Percentiles rank a stretch among this genome's conserved stretches.
phyloP scores from a whole-genome alignment of 768 basidiomycete genomes.

The Russula griseocarnosa region DNA sequence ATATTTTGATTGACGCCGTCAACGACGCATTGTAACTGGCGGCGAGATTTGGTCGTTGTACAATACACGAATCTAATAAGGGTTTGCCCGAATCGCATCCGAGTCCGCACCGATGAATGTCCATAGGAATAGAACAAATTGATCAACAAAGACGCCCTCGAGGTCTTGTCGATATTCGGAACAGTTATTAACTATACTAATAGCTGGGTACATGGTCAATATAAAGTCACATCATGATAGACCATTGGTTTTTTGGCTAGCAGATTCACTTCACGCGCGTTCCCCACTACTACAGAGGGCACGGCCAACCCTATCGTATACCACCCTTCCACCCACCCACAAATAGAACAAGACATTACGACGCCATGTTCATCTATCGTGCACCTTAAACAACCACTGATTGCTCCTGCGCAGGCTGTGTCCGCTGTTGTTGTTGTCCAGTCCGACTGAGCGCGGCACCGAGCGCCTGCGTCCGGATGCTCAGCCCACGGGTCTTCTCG shows the following conservation, averaged over 20 bases:
- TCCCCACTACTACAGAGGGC: not conserved
- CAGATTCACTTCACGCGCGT: not conserved
- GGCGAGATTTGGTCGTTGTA: no score
- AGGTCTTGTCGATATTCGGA: no score
- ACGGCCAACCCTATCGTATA: slow-evolving; percentile 2
- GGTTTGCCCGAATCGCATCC: no score
- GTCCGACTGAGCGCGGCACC: slow-evolving; percentile 66
- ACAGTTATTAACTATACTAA: not conserved
- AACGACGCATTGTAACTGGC: no score
- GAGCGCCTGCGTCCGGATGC: slow-evolving; percentile 86
- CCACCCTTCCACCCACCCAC: not conserved
- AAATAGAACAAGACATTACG: slow-evolving; percentile 8
- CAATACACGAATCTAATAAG: no score
- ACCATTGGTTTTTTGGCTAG: not conserved
- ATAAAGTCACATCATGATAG: not conserved
- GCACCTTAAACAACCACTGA: slow-evolving; percentile 30
- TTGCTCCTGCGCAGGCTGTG: slow-evolving; percentile 25
- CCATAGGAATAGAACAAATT: no score
- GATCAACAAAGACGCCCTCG: no score
- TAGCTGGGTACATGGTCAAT: not conserved
- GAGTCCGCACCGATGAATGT: no score
- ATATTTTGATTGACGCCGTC: not conserved
- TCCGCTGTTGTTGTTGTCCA: slow-evolving; percentile 22
- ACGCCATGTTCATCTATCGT: slow-evolving; percentile 23
- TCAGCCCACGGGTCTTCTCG: slow-evolving; percentile 89